Evolutionary conservation across 768 basidiomycete species (phyloP).

Genomic region (Clitopilus hobsonii): DNA sequence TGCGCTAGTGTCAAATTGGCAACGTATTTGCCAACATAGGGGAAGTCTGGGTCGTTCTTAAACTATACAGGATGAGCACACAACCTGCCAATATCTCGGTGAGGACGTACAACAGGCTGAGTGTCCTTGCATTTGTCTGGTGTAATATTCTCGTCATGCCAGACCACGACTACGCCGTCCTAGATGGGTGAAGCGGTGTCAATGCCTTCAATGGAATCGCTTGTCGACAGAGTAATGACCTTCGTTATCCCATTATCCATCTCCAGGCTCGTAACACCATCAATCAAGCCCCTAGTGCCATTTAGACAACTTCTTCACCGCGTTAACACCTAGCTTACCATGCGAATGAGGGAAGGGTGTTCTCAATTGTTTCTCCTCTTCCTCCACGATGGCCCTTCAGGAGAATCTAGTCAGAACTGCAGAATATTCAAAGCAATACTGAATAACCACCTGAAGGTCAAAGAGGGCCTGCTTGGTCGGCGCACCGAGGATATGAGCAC

Average conservation of each 20-base stretch:
- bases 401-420: background rate
- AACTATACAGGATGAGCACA: slow-evolving; percentile 28
- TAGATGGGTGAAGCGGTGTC: slow-evolving; percentile 17
- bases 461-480: slow-evolving; percentile 25
- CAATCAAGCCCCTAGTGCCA: slow-evolving; percentile 58
- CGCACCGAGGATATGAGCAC: background rate
- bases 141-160: slow-evolving; percentile 71
- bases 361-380: slow-evolving; percentile 72
- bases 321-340: slow-evolving; percentile 40
- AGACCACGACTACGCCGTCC: slow-evolving; percentile 77
- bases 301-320: slow-evolving; percentile 4
- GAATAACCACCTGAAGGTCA: slow-evolving; percentile 43
- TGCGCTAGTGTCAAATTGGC: slow-evolving; percentile 78
- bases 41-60: slow-evolving; percentile 54
- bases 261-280: slow-evolving; percentile 74
- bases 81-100: background rate
- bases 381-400: slow-evolving; percentile 72
- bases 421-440: slow-evolving; percentile 7
- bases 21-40: slow-evolving; percentile 73
- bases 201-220: background rate
- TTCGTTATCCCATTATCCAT: slow-evolving; percentile 75
- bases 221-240: slow-evolving; percentile 26
- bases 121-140: slow-evolving; percentile 69
- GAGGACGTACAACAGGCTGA: slow-evolving; percentile 43
- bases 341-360: slow-evolving; percentile 69